phyloP scores from a whole-genome alignment of 305 asterid species.

The Solanum chacoense region DNA sequence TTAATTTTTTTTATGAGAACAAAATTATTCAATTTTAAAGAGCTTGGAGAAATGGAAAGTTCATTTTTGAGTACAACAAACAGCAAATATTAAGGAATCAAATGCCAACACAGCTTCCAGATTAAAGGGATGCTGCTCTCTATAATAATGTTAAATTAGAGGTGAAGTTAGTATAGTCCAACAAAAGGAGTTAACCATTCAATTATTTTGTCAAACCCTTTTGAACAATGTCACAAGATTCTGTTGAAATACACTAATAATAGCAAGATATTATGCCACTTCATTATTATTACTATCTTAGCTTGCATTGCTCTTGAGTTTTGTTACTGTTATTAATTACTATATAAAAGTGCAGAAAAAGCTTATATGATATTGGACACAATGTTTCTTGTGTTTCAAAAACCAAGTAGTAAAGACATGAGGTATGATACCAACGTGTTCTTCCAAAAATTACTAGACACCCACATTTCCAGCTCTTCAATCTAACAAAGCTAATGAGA shows the following conservation, averaged over 20 bases:
- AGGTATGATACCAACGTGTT: not conserved
- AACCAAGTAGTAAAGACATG: not conserved
- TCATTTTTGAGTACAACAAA: not conserved
- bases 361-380: not conserved
- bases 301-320: not conserved
- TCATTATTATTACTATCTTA: not conserved
- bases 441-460: not conserved
- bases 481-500: not conserved
- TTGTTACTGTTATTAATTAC: not conserved
- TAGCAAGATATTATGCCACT: not conserved
- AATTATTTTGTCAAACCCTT: not conserved
- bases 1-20: not conserved
- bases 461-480: not conserved
- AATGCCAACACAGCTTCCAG: not conserved
- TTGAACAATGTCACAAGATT: not conserved
- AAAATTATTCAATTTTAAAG: not conserved
- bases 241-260: not conserved
- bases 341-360: not conserved
- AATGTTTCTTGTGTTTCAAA: not conserved
- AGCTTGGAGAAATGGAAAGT: not conserved
- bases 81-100: not conserved
- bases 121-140: not conserved
- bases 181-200: not conserved
- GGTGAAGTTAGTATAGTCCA: not conserved
- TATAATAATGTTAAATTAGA: not conserved